phyloP scores from a whole-genome alignment of 2,329 filamentous ascomycete species.

The Exserohilum turcica region DNA sequence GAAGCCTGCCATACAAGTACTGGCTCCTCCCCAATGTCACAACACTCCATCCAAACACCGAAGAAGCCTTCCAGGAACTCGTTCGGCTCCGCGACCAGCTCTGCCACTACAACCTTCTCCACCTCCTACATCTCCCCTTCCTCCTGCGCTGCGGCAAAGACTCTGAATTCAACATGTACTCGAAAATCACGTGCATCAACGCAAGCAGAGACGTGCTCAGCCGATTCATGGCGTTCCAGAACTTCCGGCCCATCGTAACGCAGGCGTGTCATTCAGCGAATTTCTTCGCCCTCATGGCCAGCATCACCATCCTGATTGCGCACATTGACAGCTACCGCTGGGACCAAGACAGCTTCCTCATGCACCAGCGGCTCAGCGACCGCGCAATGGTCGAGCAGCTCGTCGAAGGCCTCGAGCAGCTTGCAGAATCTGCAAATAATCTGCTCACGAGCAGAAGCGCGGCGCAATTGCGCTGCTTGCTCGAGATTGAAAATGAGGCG shows the following conservation, averaged over 20 bases:
- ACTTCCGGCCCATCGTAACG: constrained; percentile 5
- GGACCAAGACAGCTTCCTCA: constrained; percentile 7
- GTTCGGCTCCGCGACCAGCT: constrained; percentile 20
- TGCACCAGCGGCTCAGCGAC: constrained; percentile 23
- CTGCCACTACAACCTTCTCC: constrained; percentile 21
- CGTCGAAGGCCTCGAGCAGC: constrained; percentile 15
- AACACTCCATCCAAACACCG: constrained; percentile 1
- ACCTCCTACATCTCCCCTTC: constrained; percentile 27
- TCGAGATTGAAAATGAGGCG: constrained; percentile 23
- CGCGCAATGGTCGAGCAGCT: constrained; percentile 23
- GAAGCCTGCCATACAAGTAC: constrained; percentile 13
- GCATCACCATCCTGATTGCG: constrained; percentile 23
- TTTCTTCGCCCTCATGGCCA: constrained; percentile 28
- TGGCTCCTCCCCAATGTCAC: constrained; percentile 3
- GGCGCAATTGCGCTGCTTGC: constrained; percentile 16
- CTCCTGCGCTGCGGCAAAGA: constrained; percentile 16
- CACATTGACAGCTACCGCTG: constrained; percentile 20
- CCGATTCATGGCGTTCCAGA: constrained; percentile 19
- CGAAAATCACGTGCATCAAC: constrained; percentile 18
- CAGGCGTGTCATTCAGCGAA: constrained; percentile 21
- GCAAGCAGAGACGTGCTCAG: constrained; percentile 21
- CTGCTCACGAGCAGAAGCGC: constrained; percentile 16
- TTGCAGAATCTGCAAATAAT: constrained; percentile 12
- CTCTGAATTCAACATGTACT: constrained; percentile 4
- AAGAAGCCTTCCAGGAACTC: constrained; percentile 14